phyloP scores from a whole-genome alignment of 2,329 filamentous ascomycete genomes.

The Colletotrichum zoysiae region DNA sequence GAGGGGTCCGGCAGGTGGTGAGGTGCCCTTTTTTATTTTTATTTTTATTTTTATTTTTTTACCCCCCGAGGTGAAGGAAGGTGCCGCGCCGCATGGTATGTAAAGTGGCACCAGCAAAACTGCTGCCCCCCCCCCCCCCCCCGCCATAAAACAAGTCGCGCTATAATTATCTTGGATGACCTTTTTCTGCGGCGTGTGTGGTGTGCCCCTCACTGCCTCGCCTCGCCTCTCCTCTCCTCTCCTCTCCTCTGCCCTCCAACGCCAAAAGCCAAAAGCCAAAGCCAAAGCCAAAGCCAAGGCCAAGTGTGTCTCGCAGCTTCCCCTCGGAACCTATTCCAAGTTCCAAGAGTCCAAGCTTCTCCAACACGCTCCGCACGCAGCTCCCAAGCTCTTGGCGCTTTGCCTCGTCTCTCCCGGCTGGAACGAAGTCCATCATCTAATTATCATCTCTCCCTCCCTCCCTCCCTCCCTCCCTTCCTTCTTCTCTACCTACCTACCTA shows the following conservation, averaged over 20 bases:
- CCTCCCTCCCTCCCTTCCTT: conserved; percentile 4
- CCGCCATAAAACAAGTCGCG: conserved; percentile 34
- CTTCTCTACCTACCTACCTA: not conserved
- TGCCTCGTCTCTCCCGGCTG: conserved; percentile 7
- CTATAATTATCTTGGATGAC: conserved; percentile 37
- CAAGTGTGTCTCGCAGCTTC: conserved; percentile 41
- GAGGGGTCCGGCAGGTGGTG: conserved; percentile 17
- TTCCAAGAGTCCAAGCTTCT: conserved; percentile 27
- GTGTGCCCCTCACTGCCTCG: not conserved
- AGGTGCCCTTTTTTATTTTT: conserved; percentile 12
- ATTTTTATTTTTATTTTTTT: conserved; percentile 4
- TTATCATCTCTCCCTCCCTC: conserved; percentile 18
- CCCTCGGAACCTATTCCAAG: conserved; percentile 19
- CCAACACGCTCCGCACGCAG: conserved; percentile 29
- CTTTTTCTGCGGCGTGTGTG: conserved; percentile 19
- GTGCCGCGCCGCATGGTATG: conserved; percentile 7
- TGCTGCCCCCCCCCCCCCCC: too few relatives aligned
- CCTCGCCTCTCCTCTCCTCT: too few relatives aligned
- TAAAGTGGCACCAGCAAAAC: conserved; percentile 10
- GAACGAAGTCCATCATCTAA: conserved; percentile 32
- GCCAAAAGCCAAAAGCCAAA: conserved; percentile 10
- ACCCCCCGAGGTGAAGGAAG: too few relatives aligned
- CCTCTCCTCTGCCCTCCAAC: too few relatives aligned
- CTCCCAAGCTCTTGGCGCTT: conserved; percentile 37
- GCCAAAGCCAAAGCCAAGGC: conserved; percentile 14